These are phyloP conservation scores for Grosmannia clavigera DNA, from an alignment of 2,329 filamentous ascomycete species.

Conservation along the genomic window DNA sequence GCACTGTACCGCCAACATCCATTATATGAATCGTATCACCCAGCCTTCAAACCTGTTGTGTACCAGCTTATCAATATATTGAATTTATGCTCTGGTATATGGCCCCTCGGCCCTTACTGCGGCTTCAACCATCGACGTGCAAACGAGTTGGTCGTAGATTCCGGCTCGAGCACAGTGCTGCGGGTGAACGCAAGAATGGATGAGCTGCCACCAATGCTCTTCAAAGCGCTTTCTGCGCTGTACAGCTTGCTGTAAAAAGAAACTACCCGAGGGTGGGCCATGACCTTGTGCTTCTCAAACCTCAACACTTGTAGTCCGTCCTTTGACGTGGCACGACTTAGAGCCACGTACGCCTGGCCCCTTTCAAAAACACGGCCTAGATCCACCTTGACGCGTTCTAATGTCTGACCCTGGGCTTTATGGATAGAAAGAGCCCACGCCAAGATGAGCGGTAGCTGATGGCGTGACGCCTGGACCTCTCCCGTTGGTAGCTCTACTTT, in stretches of 20 bases:
- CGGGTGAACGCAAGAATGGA: conserved; percentile 29
- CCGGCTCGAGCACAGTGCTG: not conserved
- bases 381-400: conserved; percentile 90
- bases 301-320: conserved; percentile 75
- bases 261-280: conserved; percentile 81
- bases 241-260: conserved; percentile 76
- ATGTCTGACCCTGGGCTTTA: conserved; percentile 91
- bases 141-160: not conserved
- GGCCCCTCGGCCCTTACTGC: not conserved
- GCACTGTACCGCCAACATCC: not conserved
- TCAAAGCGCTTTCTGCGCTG: conserved; percentile 43
- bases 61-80: not conserved
- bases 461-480: conserved; percentile 79
- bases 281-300: conserved; percentile 83
- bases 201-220: conserved; percentile 16
- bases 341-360: conserved; percentile 91
- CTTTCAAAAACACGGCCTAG: conserved; percentile 90
- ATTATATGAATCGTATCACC: not conserved
- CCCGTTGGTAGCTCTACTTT: conserved; percentile 95
- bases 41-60: not conserved
- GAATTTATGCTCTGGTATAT: not conserved
- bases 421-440: conserved; percentile 97
- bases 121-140: not conserved
- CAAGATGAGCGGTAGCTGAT: conserved; percentile 75
- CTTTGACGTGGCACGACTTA: conserved; percentile 84